Conservation (phyloP, 2,329 filamentous ascomycete genomes). For the Claviceps humidiphila region DNA sequence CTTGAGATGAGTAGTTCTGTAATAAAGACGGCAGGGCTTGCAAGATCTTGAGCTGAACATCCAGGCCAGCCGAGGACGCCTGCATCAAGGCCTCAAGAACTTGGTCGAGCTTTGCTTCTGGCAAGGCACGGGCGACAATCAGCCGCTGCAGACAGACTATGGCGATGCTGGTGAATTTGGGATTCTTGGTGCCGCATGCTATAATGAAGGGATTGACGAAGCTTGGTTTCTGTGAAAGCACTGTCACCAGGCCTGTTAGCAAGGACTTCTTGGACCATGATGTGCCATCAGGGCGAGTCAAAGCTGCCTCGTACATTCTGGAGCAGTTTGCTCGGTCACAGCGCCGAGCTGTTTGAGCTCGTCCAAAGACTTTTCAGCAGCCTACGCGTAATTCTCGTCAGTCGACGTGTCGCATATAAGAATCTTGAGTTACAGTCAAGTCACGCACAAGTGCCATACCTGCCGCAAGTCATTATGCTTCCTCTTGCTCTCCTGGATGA, state of each 20-base stretch:
- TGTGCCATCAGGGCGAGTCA: not conserved
- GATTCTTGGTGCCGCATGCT: conserved; percentile 80
- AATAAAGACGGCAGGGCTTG: conserved; percentile 81
- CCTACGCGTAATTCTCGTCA: conserved; percentile 33
- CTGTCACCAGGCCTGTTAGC: conserved; percentile 32
- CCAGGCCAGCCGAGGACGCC: conserved; percentile 65
- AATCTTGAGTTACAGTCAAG: not conserved
- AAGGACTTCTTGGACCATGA: conserved; percentile 6
- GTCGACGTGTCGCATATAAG: not conserved
- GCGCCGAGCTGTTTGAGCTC: conserved; percentile 53
- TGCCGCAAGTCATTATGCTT: conserved; percentile 84
- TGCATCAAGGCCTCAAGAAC: conserved; percentile 80
- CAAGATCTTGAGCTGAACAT: conserved; percentile 91
- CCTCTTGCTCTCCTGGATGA: conserved; percentile 90
- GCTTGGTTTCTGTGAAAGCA: conserved; percentile 65
- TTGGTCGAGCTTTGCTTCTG: conserved; percentile 67
- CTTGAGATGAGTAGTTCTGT: conserved; percentile 75
- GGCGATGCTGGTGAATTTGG: conserved; percentile 77
- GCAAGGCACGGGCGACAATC: conserved; percentile 68
- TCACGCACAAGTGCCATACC: conserved; percentile 26
- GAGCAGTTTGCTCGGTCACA: conserved; percentile 24
- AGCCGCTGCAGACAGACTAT: conserved; percentile 82
- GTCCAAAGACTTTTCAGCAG: conserved; percentile 84
- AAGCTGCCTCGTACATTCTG: conserved; percentile 18
- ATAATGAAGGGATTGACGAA: conserved; percentile 93